These are phyloP conservation scores for Talaromyces funiculosus DNA, from an alignment of 2,329 filamentous ascomycete genomes.

Conservation along the genomic window DNA sequence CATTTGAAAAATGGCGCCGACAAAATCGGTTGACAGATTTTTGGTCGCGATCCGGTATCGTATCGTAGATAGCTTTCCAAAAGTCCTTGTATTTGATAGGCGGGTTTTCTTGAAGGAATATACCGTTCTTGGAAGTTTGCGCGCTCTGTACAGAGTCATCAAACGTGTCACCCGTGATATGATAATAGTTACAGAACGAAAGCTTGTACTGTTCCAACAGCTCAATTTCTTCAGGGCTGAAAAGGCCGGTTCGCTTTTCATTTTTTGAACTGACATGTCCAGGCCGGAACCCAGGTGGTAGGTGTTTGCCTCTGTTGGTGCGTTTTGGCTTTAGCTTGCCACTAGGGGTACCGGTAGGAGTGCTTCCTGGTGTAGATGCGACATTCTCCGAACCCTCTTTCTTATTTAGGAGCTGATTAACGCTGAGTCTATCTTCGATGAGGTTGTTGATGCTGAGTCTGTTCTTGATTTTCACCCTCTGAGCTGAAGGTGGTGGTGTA, in stretches of 20 bases:
- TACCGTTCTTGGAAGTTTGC: slow-evolving; percentile 17
- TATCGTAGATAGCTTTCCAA: slow-evolving; percentile 30
- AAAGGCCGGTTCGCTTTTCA: slow-evolving; percentile 25
- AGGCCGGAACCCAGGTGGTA: neutral
- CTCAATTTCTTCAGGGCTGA: slow-evolving; percentile 26
- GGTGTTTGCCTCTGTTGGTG: neutral
- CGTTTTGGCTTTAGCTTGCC: neutral
- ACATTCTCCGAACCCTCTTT: neutral
- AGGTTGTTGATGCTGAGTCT: slow-evolving; percentile 8
- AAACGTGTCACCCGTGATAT: slow-evolving; percentile 20
- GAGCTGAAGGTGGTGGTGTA: neutral
- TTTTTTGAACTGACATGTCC: slow-evolving; percentile 14
- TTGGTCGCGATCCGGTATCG: slow-evolving; percentile 32
- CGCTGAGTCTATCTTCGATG: neutral
- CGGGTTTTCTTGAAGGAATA: slow-evolving; percentile 21
- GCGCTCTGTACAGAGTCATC: slow-evolving; percentile 33
- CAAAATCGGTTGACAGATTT: slow-evolving; percentile 39
- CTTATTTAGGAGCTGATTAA: neutral
- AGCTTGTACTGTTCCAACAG: slow-evolving; percentile 30
- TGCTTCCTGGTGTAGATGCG: neutral
- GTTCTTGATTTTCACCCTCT: neutral
- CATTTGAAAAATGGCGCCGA: slow-evolving; percentile 37
- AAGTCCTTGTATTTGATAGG: slow-evolving; percentile 30
- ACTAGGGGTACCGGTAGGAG: neutral
- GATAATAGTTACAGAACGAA: slow-evolving; percentile 28